Base-by-base conservation (phyloP, 2,329 filamentous ascomycete species). In the Alternaria postmessia region DNA sequence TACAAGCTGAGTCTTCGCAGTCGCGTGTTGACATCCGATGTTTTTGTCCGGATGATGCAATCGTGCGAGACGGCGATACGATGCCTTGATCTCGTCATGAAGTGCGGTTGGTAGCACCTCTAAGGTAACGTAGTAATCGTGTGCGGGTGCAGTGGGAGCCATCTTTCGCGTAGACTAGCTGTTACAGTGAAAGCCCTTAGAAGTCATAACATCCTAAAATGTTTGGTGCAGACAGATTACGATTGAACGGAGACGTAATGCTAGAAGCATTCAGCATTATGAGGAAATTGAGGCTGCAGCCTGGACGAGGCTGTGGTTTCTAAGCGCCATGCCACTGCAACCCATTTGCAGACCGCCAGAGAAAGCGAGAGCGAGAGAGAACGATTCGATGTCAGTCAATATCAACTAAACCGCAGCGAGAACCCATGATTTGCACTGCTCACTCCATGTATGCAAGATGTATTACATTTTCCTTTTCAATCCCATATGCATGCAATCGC, bases 11-110 rank as follows among this genome's bases (percentile, higher is more conserved):
- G 6, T 59, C 20, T 32, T 54, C 1, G 34, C 26, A 7, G 56
- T 59, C 4, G 56, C 51, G 2, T 20, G n/a, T n/a, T 7, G 18
- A 22, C 30, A 59, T 5, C 56, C 56, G 14, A 3, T 24, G 14
- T 59, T 59, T 26, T 59, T 59, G 16, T 59, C 51, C 0, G 51
- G 57, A 20, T 59, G 51, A 49, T 59, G 34, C 26, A 54, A 32
- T 44, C 22, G 51, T 20, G 51, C 51, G 20, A 59, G 57, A 11
- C 57, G 57, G 14, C 51, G 57, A 36, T 59, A 55, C 1, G 57
- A 8, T 4, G 43, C 7, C 5, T 49, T 55, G 34, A 59, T 55
- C 20, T 49, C 51, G 5, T 48, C 44, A 26, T 18, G 26, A 18
- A 20, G 18, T 11, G 57, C 51, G 8, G 34, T 43, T n/a, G 51